phyloP scores from a whole-genome alignment of 371 early-diverging fungal species.

The Rhizopus delemar region DNA sequence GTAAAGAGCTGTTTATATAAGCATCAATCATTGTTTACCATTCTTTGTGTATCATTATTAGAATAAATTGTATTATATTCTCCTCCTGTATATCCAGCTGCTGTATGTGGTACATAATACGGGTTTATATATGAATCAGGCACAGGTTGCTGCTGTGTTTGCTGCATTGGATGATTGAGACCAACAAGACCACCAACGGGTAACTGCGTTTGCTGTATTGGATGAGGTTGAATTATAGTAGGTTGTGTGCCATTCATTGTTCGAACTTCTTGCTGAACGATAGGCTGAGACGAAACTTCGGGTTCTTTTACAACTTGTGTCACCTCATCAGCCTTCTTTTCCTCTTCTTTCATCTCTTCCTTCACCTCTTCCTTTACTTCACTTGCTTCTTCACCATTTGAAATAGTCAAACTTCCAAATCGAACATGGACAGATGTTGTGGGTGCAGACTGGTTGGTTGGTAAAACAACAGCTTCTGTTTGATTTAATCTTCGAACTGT shows the following conservation, averaged over 20 bases:
- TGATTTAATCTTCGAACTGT: conserved; percentile 25
- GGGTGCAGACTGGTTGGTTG: conserved; percentile 14
- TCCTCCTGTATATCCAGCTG: conserved; percentile 67
- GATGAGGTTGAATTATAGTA: background rate
- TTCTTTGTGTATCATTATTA: conserved; percentile 39
- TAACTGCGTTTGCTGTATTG: conserved; percentile 5
- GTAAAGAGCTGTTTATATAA: background rate
- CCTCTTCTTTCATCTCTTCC: conserved; percentile 1
- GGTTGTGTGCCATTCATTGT: background rate
- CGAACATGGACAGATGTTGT: conserved; percentile 19
- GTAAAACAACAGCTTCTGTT: conserved; percentile 27
- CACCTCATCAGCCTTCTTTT: background rate
- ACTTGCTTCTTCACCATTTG: conserved; percentile 10
- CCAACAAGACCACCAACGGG: background rate
- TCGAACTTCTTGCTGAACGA: background rate
- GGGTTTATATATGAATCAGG: conserved; percentile 36
- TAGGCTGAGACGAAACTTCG: background rate
- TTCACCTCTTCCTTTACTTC: conserved; percentile 3
- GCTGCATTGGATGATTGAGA: background rate
- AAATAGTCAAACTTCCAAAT: conserved; percentile 29
- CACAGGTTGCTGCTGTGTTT: conserved; percentile 37
- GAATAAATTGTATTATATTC: conserved; percentile 47
- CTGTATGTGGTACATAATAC: conserved; percentile 47
- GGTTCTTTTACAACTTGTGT: background rate
- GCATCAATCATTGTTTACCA: conserved; percentile 21